Percentiles rank a stretch among this genome's conserved stretches.
phyloP scores from a whole-genome alignment of 108 stramenopile species.

The Cyclotella atomus region DNA sequence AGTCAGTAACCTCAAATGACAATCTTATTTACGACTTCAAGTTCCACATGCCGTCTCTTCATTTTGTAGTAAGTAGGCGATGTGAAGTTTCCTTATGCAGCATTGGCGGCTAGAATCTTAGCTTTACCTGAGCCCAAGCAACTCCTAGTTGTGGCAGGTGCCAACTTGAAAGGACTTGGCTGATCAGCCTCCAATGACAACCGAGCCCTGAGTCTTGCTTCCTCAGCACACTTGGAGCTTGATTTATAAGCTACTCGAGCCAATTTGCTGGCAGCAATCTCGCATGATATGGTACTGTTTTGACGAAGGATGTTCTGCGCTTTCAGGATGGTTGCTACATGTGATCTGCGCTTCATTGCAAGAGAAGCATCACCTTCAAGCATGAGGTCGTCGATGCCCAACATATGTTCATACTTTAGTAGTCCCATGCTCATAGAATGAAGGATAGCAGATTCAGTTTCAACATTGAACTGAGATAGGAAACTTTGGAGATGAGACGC shows the following conservation, averaged over 20 bases:
- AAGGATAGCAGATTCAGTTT: background rate
- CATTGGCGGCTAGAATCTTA: too few relatives aligned
- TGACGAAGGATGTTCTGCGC: background rate
- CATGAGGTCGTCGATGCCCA: background rate
- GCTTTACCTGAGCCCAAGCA: too few relatives aligned
- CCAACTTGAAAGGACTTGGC: background rate
- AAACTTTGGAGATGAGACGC: background rate
- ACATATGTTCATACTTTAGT: background rate
- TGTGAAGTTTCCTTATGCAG: too few relatives aligned
- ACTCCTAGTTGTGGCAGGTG: too few relatives aligned
- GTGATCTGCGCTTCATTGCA: background rate
- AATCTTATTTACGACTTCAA: too few relatives aligned
- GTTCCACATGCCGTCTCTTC: too few relatives aligned
- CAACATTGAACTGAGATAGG: background rate
- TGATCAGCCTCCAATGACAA: background rate
- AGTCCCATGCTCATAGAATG: background rate
- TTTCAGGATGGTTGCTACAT: background rate
- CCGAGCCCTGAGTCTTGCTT: background rate
- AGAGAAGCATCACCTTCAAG: background rate
- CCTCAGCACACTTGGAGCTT: background rate
- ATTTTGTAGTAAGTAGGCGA: too few relatives aligned
- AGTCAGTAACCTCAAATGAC: too few relatives aligned
- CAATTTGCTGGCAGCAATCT: background rate
- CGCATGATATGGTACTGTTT: background rate
- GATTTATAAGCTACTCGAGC: background rate